Evolutionary conservation across 1,284 basidiomycete genomes (phyloP), one percentile per base, ranked within the genome.

Genomic region (Hemileccinum hortonii): DNA sequence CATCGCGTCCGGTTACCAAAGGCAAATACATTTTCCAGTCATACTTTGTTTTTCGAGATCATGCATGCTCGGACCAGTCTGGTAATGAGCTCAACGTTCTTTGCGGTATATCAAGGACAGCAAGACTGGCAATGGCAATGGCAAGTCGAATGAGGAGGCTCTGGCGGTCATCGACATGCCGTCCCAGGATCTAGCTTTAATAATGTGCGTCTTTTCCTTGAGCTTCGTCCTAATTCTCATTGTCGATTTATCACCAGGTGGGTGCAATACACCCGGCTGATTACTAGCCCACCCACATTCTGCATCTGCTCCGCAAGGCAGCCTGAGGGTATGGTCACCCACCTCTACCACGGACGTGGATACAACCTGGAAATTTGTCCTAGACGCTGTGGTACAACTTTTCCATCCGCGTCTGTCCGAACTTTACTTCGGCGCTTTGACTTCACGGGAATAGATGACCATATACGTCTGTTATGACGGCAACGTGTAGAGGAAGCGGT

Each of bases 11-110:
- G 58, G 18, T 58, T 68, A 41, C 79, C 36, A 73, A 72, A 79
- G 58, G 63, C 72, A 2, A 58, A 59, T 11, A 52, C 58, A 3
- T 60, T 67, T 19, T 58, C 76, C 3, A 63, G 61, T 2, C 75
- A 82, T 57, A 82, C 81, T 2, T 62, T 82, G 16, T 75, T 80
- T 49, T 62, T 75, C 33, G 80, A 83, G 46, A 29, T 29, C 11
- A 29, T 11, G 29, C 29, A 29, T 29, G 29, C n/a, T n/a, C n/a
- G n/a, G n/a, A n/a, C n/a, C n/a, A n/a, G n/a, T n/a, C n/a, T n/a
- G n/a, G n/a, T n/a, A n/a, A n/a, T n/a, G n/a, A n/a, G n/a, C n/a
- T n/a, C n/a, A n/a, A n/a, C n/a, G n/a, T 29, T 29, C 29, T 11
- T 11, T 10, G 29, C 10, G 3, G 29, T 11, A 5, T 2, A 29